These are phyloP conservation scores for Talaromyces nanjingensis DNA, from an alignment of 495 filamentous ascomycete genomes.

Conservation along the genomic window DNA sequence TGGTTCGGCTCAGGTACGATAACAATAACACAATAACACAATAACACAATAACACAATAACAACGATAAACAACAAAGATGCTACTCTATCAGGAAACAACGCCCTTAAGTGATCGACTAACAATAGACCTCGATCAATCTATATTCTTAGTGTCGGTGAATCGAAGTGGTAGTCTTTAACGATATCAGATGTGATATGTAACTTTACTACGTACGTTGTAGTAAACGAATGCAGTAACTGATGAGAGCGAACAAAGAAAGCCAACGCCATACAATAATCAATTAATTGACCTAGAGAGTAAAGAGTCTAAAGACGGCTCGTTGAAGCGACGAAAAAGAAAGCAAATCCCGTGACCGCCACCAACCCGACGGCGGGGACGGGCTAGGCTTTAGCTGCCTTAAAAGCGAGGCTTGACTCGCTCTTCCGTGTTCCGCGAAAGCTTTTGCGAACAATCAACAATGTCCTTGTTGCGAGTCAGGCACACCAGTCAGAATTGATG, in stretches of 20 bases:
- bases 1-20: not conserved
- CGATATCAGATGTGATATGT: not conserved
- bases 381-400: not conserved
- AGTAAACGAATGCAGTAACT: not conserved
- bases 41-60: not conserved
- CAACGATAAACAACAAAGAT: not conserved
- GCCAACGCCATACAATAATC: not conserved
- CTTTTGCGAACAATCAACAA: conserved; percentile 1
- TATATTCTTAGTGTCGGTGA: not conserved
- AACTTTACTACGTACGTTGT: not conserved
- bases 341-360: conserved; percentile 3
- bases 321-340: not conserved
- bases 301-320: not conserved
- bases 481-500: not conserved
- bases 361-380: not conserved
- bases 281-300: too few species aligned
- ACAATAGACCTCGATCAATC: not conserved
- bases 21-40: not conserved
- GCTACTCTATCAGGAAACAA: not conserved
- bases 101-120: not conserved
- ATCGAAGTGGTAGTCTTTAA: not conserved
- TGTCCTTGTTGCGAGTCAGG: not conserved
- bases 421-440: not conserved
- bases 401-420: not conserved
- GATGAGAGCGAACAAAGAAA: not conserved